Evolutionary conservation across 2,329 filamentous ascomycete species (phyloP), one percentile per base, ranked within the genome.

Genomic region (Fusarium sp.): DNA sequence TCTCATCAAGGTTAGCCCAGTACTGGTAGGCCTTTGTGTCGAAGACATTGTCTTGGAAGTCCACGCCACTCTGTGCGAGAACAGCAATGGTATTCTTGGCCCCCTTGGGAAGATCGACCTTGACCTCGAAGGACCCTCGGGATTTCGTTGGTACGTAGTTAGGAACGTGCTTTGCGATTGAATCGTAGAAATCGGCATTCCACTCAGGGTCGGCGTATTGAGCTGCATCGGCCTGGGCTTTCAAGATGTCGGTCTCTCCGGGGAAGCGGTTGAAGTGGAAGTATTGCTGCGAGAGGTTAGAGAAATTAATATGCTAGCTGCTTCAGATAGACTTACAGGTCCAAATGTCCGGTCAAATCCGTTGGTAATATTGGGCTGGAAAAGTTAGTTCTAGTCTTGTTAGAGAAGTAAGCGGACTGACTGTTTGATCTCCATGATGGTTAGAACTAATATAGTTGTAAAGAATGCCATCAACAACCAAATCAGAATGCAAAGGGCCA

Each of bases 281-380:
- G 75, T 87, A 91, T 78, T 89, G 87, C 77, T 79, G 10, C 11
- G n/a, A 1, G 1, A 4, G 4, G 39, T 78, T 59, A 76, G 69
- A n/a, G 14, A 26, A 5, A 22, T 5, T 8, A 5, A 20, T 26
- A 34, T 47, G 3, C 18, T 2, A 17, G 2, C 4, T 24, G 12
- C 30, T 34, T 30, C 9, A 14, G 36, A 12, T 15, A 17, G 12
- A 72, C 77, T 63, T 57, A 77, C 78, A 71, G 90, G 90, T 4
- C 90, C 90, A 75, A 91, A 91, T 0, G 90, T 92, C 6, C 90
- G 85, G 74, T 92, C 90, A 71, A 91, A 91, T 1, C 90, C 90
- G 69, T 89, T 79, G 2, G 88, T 90, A 74, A 92, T 91, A 73
- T 91, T 91, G 11, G 90, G 89, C 77, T 78, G 15, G 9, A 8